These are phyloP conservation scores for Glomus cerebriforme DNA, from an alignment of 192 early-diverging fungal genomes.

Conservation along the genomic window DNA sequence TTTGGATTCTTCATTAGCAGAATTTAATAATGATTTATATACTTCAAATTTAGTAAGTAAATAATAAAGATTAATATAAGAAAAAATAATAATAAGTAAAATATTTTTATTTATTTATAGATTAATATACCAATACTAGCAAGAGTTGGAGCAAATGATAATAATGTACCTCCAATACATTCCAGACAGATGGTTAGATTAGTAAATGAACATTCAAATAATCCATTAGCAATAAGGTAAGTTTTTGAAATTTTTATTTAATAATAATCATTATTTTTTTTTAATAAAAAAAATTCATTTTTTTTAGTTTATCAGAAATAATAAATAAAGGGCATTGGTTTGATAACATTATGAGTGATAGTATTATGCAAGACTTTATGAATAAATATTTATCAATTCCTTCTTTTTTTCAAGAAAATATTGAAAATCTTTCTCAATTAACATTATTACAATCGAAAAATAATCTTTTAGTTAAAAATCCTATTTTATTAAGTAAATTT, in stretches of 20 bases:
- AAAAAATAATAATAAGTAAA: neutral
- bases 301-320: slow-evolving; percentile 61
- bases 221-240: slow-evolving; percentile 52
- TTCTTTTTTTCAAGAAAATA: neutral
- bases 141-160: slow-evolving; percentile 61
- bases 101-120: slow-evolving; percentile 37
- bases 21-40: slow-evolving; percentile 77
- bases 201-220: slow-evolving; percentile 61
- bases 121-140: slow-evolving; percentile 66
- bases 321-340: slow-evolving; percentile 71
- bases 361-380: slow-evolving; percentile 53
- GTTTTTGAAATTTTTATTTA: slow-evolving; percentile 17
- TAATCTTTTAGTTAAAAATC: slow-evolving; percentile 10
- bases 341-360: slow-evolving; percentile 56
- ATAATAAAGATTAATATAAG: too few relatives aligned
- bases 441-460: neutral
- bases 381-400: slow-evolving; percentile 30
- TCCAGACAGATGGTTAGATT: slow-evolving; percentile 62
- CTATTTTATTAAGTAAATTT: slow-evolving; percentile 58
- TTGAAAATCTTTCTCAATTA: neutral
- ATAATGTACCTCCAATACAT: slow-evolving; percentile 77
- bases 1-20: slow-evolving; percentile 69
- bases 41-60: slow-evolving; percentile 61
- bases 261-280: neutral
- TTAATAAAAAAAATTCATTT: slow-evolving; percentile 3